These are phyloP conservation scores for Leccinum ochraceum DNA, from an alignment of 768 basidiomycete genomes.

Conservation along the genomic window DNA sequence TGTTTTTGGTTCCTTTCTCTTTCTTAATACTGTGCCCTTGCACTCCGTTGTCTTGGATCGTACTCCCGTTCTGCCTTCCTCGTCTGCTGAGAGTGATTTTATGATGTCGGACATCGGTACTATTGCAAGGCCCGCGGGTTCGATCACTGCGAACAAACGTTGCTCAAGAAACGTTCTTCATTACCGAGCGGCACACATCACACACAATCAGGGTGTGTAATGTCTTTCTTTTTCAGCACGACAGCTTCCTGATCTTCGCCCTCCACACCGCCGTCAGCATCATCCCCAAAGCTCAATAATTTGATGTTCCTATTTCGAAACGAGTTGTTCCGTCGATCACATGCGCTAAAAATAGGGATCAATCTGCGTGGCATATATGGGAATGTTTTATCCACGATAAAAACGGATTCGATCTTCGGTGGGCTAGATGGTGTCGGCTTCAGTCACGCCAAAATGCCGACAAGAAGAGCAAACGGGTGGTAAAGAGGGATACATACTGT, in stretches of 20 bases:
- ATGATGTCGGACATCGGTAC: conserved; percentile 4
- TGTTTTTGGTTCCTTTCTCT: conserved; percentile 48
- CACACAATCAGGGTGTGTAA: conserved; percentile 70
- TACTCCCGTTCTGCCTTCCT: conserved; percentile 64
- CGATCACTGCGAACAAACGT: conserved; percentile 25
- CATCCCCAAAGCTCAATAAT: conserved; percentile 84
- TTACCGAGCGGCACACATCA: conserved; percentile 11
- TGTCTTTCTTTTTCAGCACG: conserved; percentile 73
- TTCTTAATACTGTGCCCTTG: conserved; percentile 77
- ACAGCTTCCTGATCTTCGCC: conserved; percentile 55
- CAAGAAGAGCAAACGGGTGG: too few species aligned
- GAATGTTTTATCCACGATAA: conserved; percentile 92
- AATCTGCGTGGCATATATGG: conserved; percentile 81
- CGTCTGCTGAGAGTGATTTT: conserved; percentile 25
- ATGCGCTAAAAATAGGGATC: conserved; percentile 36
- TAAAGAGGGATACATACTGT: conserved; percentile 14
- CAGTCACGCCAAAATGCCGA: background rate
- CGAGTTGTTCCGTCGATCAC: conserved; percentile 1
- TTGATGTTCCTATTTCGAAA: conserved; percentile 69
- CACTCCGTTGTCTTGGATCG: conserved; percentile 73
- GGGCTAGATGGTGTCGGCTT: conserved; percentile 51
- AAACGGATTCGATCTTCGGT: conserved; percentile 84
- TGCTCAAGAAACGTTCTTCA: background rate
- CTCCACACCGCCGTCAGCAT: conserved; percentile 64
- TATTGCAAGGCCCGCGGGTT: conserved; percentile 10